These are phyloP conservation scores for Esteya vermicola DNA, from an alignment of 2,329 filamentous ascomycete species.

Conservation along the genomic window DNA sequence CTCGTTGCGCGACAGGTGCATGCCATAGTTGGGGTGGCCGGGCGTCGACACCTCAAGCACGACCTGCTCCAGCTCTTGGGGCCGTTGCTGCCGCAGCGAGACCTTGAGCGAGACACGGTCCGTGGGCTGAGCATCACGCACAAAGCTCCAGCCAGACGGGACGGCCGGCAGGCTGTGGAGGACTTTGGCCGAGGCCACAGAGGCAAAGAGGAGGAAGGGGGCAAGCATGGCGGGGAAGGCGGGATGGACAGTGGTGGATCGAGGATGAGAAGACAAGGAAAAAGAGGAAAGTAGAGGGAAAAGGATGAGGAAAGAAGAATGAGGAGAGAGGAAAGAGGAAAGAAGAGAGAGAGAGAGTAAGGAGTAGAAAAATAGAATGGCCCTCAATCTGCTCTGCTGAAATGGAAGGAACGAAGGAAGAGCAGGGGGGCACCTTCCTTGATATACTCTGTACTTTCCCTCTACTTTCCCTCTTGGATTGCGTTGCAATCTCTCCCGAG, in stretches of 20 bases:
- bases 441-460: no score
- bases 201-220: constrained; percentile 14
- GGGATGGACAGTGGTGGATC: no score
- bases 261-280: not conserved
- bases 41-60: constrained; percentile 50
- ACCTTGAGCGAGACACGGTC: constrained; percentile 32
- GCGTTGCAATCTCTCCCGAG: no score
- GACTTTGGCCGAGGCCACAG: constrained; percentile 17
- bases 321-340: no score
- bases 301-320: no score
- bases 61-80: constrained; percentile 38
- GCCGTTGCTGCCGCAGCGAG: constrained; percentile 31
- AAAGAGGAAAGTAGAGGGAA: not conserved
- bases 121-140: constrained; percentile 19
- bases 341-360: not conserved
- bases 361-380: not conserved
- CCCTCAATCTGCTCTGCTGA: no score
- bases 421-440: no score
- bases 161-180: constrained; percentile 21
- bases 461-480: no score
- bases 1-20: constrained; percentile 47
- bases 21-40: constrained; percentile 41
- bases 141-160: constrained; percentile 23
- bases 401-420: no score
- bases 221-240: no score